A percentile compares a stretch with the other conserved stretches of the same genome.
phyloP scores from a whole-genome alignment of 2,329 filamentous ascomycete species.

The Juglanconis juglandina region DNA sequence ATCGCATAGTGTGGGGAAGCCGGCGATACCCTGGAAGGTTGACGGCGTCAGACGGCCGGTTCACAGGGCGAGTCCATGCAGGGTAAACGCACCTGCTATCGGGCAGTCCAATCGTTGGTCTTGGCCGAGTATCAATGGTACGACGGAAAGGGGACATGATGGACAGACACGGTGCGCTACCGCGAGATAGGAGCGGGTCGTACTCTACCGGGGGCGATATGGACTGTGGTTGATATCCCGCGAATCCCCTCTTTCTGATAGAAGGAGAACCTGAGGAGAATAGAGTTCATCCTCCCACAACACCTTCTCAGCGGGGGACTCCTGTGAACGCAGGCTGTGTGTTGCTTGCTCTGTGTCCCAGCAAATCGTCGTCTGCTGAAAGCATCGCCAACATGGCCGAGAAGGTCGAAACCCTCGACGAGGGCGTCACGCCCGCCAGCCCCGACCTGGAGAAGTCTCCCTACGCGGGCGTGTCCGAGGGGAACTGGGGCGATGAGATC shows the following conservation, averaged over 20 bases:
- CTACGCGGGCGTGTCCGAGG: slow-evolving; percentile 8
- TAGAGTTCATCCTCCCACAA: neutral
- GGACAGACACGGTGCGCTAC: neutral
- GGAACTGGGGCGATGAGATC: slow-evolving; percentile 34
- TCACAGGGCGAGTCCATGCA: neutral
- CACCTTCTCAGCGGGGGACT: neutral
- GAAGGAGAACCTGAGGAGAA: neutral
- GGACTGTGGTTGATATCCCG: neutral
- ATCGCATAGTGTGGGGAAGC: slow-evolving; percentile 4
- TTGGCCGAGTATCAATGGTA: neutral
- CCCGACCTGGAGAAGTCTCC: slow-evolving; percentile 29
- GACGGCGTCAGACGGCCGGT: neutral
- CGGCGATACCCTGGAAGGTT: neutral
- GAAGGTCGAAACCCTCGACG: neutral
- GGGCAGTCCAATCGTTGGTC: slow-evolving; percentile 1
- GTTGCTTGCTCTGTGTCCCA: too few species aligned
- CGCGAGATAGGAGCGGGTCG: slow-evolving; percentile 9
- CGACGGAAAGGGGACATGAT: neutral
- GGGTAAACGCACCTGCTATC: slow-evolving; percentile 8
- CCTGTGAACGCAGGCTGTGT: too few species aligned
- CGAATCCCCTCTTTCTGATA: neutral
- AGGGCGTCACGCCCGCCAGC: slow-evolving; percentile 8
- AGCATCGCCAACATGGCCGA: slow-evolving; percentile 3
- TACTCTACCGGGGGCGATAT: neutral
- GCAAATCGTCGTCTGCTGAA: neutral